Conservation (phyloP, 345 rosid species). For the Reutealis trisperma region DNA sequence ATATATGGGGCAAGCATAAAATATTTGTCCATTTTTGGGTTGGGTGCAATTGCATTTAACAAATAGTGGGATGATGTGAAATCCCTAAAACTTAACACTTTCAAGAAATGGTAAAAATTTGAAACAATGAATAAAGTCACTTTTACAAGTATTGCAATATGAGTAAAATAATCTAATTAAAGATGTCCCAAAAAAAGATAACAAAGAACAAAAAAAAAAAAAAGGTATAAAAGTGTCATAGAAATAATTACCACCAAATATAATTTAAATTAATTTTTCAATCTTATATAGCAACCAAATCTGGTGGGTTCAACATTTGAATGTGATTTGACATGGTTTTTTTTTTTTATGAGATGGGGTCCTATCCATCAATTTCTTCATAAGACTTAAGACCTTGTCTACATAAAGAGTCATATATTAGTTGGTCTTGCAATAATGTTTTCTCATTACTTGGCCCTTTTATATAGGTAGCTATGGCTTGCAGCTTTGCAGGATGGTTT, state of each 20-base stretch:
- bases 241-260: neutral
- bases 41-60: neutral
- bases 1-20: no score
- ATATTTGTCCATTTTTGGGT: neutral
- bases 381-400: neutral
- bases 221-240: neutral
- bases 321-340: neutral
- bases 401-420: no score
- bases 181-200: neutral
- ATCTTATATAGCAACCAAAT: slow-evolving; percentile 4
- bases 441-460: no score
- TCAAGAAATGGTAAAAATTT: neutral
- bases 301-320: slow-evolving; percentile 8
- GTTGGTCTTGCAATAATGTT: no score
- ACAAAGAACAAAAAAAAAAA: no score
- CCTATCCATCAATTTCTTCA: no score
- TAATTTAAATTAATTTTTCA: neutral
- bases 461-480: no score
- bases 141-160: neutral
- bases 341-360: neutral
- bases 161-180: neutral
- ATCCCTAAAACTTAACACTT: neutral
- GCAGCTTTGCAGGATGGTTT: no score
- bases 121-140: slow-evolving; percentile 2
- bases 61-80: neutral